phyloP scores from a whole-genome alignment of 2,329 filamentous ascomycete genomes.

The Cercospora sp. region DNA sequence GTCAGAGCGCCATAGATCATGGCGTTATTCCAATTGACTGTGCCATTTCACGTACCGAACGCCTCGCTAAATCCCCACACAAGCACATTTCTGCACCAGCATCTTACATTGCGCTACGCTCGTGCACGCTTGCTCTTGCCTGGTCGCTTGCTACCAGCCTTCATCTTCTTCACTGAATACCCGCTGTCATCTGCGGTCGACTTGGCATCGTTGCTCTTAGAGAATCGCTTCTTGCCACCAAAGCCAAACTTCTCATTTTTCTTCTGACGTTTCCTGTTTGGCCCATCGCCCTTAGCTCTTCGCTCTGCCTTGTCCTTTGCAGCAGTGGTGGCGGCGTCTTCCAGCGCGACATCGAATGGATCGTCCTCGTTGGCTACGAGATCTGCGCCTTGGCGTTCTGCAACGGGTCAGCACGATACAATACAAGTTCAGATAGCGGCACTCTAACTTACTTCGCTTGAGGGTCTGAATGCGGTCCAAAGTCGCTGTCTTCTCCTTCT shows the following conservation, averaged over 20 bases:
- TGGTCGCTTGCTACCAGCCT: conserved; percentile 52
- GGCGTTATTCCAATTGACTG: background rate
- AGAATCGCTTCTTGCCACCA: conserved; percentile 89
- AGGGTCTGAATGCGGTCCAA: conserved; percentile 92
- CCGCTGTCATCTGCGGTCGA: conserved; percentile 78
- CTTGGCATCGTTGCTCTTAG: conserved; percentile 85
- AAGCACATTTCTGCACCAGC: background rate
- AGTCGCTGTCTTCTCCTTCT: conserved; percentile 88
- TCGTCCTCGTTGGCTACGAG: conserved; percentile 74
- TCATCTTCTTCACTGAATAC: conserved; percentile 86
- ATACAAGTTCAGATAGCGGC: background rate
- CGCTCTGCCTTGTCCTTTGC: conserved; percentile 47
- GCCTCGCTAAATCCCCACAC: conserved; percentile 16
- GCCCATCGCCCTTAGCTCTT: conserved; percentile 41
- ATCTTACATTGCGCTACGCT: conserved; percentile 9
- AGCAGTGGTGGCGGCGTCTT: conserved; percentile 60
- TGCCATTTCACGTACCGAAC: conserved; percentile 13
- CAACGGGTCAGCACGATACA: conserved; percentile 28
- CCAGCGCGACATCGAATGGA: conserved; percentile 87
- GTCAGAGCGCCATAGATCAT: background rate
- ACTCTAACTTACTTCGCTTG: conserved; percentile 78
- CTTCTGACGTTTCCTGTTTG: conserved; percentile 78
- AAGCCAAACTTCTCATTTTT: conserved; percentile 95
- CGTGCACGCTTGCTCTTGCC: conserved; percentile 46
- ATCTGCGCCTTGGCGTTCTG: conserved; percentile 78